phyloP scores from a whole-genome alignment of 805 yeast species.

The Saccharomycopsis lassenensis region DNA sequence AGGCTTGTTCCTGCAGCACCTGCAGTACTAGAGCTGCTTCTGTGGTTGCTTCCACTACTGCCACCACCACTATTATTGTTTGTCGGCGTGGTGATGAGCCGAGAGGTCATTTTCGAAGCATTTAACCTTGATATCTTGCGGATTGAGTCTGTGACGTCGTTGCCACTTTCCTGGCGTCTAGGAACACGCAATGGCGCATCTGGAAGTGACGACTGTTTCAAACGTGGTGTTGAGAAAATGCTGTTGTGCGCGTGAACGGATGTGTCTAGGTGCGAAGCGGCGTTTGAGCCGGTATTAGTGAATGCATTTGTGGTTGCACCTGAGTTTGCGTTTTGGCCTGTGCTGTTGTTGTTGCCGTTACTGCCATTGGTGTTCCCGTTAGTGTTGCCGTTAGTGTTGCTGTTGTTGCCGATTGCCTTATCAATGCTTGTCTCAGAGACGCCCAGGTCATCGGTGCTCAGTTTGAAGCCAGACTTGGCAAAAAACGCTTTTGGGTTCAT shows the following conservation, averaged over 20 bases:
- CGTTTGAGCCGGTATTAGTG: not conserved
- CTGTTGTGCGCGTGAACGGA: no score
- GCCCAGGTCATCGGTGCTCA: not conserved
- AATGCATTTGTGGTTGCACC: no score
- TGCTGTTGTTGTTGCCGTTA: constrained; percentile 2
- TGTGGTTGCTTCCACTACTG: constrained; percentile 2
- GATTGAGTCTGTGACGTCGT: constrained; percentile 19
- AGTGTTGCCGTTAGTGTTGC: not conserved
- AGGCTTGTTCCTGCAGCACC: no score
- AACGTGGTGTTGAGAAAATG: constrained; percentile 32
- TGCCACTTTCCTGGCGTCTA: constrained; percentile 21
- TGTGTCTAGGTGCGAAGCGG: not conserved
- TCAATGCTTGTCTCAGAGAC: not conserved
- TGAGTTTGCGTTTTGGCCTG: not conserved
- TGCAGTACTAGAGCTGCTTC: constrained; percentile 1
- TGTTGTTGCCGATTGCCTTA: not conserved
- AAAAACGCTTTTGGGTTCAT: constrained; percentile 4
- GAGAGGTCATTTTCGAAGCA: constrained; percentile 36
- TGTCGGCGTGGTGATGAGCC: constrained; percentile 28
- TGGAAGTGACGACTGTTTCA: constrained; percentile 27
- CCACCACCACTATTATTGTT: constrained; percentile 3
- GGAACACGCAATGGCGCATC: constrained; percentile 32
- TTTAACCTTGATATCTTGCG: constrained; percentile 24
- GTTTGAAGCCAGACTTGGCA: not conserved
- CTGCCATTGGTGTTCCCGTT: not conserved